Evolutionary conservation across 2,329 filamentous ascomycete species (phyloP), one percentile per base, ranked within the genome.

Genomic region (Penicillium hordei): DNA sequence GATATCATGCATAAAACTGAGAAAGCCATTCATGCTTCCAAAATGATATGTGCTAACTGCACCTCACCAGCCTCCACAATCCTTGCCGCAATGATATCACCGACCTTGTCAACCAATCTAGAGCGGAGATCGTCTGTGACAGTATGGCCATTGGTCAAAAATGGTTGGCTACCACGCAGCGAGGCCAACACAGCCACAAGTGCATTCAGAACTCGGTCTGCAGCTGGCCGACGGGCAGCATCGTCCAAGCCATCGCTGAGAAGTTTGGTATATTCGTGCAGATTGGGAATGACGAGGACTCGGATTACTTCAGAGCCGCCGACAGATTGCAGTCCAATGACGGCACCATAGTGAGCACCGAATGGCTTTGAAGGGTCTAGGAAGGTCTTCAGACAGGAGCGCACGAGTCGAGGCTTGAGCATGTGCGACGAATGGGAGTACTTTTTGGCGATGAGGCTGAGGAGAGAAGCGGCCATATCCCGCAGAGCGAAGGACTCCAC

Each of bases 321-420:
- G 25, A 95, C 88, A 1, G 88, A 86, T 2, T 88, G 82, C 3
- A 99, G 80, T 1, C 93, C 93, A 31, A 87, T 84, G 23, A 99
- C 83, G 7, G 93, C 91, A 44, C 94, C 94, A 71, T 94, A 99
- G 68, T 96, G 90, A 1, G 93, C 89, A 1, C 90, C 86, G 0
- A 92, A 84, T 0, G 92, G 87, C 70, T 93, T 91, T 43, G 87
- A 86, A 0, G 91, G 90, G 68, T 97, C 93, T 31, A 99, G 83
- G 74, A 97, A 93, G 68, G 89, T 87, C 77, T 96, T 96, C 34
- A 97, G 83, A 69, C 92, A 97, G 0, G 93, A 94, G n/a, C 94
- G 85, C 4, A 92, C 93, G 31, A 99, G 87, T 62, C 95, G 90
- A 2, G 93, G 88, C 57, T 92, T 91, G 27, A 97, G 84, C 15